Conservation (phyloP, 257 asterid genomes). For the Anisodus acutangulus region DNA sequence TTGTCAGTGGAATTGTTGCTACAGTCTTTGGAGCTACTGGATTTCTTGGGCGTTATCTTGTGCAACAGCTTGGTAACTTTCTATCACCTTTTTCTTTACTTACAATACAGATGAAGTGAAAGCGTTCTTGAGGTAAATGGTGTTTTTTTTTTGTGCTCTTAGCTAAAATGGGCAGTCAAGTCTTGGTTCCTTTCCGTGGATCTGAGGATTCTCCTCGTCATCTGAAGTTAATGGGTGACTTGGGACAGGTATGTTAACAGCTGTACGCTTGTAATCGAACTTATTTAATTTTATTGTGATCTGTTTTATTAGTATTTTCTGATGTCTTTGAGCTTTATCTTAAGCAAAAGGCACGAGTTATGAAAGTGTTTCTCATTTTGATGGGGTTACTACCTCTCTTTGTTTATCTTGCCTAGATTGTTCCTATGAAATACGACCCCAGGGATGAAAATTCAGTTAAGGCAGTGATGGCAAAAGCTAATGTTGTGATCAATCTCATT, state of each 20-base stretch:
- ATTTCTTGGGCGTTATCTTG: constrained; percentile 91
- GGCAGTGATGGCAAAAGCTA: constrained; percentile 99
- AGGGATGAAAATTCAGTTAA: constrained; percentile 88
- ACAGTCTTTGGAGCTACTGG: constrained; percentile 99
- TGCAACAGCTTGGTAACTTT: constrained; percentile 83
- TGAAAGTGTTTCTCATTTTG: constrained; percentile 20
- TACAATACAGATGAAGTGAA: background rate
- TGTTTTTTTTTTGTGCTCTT: constrained; percentile 29
- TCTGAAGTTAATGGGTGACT: constrained; percentile 98
- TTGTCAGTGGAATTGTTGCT: constrained; percentile 87
- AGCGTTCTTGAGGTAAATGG: constrained; percentile 25
- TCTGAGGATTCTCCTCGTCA: constrained; percentile 94
- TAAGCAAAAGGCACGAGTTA: background rate
- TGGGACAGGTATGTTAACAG: constrained; percentile 78
- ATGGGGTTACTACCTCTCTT: constrained; percentile 21
- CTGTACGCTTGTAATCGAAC: background rate
- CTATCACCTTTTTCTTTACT: constrained; percentile 29
- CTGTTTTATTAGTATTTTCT: background rate
- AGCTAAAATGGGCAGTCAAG: constrained; percentile 99
- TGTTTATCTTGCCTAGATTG: constrained; percentile 60
- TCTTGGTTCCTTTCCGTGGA: constrained; percentile 94
- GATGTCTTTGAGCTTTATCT: background rate
- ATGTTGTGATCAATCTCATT: constrained; percentile 96
- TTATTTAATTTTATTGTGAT: constrained; percentile 2
- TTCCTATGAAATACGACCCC: constrained; percentile 94